phyloP scores from a whole-genome alignment of 2,329 filamentous ascomycete species.

The Lasiodiplodia hormozganensis region DNA sequence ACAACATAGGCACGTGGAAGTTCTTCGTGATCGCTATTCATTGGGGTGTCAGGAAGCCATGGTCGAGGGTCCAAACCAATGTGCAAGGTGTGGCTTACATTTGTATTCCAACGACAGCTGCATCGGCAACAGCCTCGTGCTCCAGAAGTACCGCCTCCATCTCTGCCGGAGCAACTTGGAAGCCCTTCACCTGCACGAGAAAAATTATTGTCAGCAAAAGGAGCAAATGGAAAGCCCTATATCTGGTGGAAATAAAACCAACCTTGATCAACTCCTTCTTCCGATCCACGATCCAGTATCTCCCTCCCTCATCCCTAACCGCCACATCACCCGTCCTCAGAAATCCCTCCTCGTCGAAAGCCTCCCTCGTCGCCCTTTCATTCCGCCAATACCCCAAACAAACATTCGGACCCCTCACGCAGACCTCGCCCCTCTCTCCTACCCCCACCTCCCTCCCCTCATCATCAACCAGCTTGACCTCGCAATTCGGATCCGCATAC shows the following conservation, averaged over 20 bases:
- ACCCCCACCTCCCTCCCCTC: not conserved
- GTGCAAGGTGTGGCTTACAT: not conserved
- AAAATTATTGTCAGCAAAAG: not conserved
- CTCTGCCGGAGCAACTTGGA: slow-evolving; percentile 29
- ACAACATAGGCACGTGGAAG: slow-evolving; percentile 44
- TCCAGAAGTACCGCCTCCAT: slow-evolving; percentile 25
- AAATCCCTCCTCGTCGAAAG: slow-evolving; percentile 24
- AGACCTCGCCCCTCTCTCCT: slow-evolving; percentile 14
- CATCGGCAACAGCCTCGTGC: slow-evolving; percentile 20
- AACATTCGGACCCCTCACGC: slow-evolving; percentile 4
- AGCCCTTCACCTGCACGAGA: slow-evolving; percentile 6
- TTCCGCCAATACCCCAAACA: slow-evolving; percentile 29
- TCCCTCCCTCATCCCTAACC: slow-evolving; percentile 39
- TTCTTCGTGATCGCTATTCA: slow-evolving; percentile 38
- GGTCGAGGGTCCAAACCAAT: not conserved
- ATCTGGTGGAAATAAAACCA: not conserved
- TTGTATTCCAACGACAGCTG: slow-evolving; percentile 33
- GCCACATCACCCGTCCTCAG: slow-evolving; percentile 30
- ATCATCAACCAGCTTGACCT: slow-evolving; percentile 21
- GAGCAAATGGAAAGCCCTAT: not conserved
- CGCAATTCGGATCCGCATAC: slow-evolving; percentile 8
- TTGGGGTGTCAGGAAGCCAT: not conserved
- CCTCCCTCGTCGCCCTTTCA: slow-evolving; percentile 28
- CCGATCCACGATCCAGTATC: slow-evolving; percentile 47
- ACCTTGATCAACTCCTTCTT: slow-evolving; percentile 56